These are phyloP conservation scores for Pelargonium nanum DNA, from an alignment of 345 rosid genomes.

Conservation along the genomic window DNA sequence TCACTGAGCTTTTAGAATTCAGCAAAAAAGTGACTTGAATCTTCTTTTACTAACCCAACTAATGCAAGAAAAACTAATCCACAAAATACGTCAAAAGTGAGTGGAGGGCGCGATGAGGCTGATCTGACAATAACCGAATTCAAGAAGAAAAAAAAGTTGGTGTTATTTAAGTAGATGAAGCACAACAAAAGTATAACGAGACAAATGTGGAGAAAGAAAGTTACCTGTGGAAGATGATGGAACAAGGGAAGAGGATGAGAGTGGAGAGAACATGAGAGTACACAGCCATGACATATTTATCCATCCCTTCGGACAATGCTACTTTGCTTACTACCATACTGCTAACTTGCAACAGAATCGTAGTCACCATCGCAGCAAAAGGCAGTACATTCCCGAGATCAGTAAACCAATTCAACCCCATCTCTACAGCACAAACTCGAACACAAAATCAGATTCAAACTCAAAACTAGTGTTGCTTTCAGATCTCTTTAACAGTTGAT, in stretches of 20 bases:
- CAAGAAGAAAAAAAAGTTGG: neutral
- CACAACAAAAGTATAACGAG: neutral
- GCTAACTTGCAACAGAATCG: neutral
- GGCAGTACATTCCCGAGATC: neutral
- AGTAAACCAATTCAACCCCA: neutral
- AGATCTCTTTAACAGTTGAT: too few species aligned
- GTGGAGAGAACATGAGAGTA: constrained; percentile 22
- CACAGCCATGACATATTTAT: constrained; percentile 18
- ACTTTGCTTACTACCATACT: constrained; percentile 19
- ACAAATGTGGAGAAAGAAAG: neutral
- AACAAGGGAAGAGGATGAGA: constrained; percentile 20
- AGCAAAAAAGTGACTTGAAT: too few species aligned
- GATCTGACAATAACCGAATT: constrained; percentile 10
- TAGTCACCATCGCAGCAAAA: neutral
- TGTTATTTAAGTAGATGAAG: neutral
- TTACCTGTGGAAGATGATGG: constrained; percentile 25
- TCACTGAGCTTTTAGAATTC: neutral
- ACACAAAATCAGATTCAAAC: too few species aligned
- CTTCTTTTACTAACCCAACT: constrained; percentile 10
- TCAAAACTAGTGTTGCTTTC: too few species aligned
- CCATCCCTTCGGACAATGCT: constrained; percentile 27
- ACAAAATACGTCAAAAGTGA: constrained; percentile 13
- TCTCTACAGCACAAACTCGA: too few species aligned
- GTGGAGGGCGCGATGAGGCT: constrained; percentile 10
- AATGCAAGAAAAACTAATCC: constrained; percentile 21